Evolutionary conservation across 495 filamentous ascomycete genomes (phyloP).

Genomic region (Chaetomidium leptoderma): DNA sequence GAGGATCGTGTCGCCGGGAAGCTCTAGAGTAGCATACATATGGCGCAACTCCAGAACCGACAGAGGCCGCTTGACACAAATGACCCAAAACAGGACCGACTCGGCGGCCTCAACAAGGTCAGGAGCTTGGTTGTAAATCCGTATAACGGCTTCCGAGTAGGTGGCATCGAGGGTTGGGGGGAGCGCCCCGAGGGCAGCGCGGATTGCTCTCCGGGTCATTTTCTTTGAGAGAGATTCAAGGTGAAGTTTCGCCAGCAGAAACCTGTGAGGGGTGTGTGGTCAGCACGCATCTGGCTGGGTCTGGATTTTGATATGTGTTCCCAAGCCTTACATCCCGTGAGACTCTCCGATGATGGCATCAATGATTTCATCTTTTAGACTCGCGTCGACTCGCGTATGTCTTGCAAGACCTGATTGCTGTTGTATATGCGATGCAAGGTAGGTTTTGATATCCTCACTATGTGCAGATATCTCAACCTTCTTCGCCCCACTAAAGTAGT

Average conservation of each 20-base stretch:
- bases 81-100: not conserved
- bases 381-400: not conserved
- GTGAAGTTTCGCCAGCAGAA: slow-evolving; percentile 5
- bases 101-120: slow-evolving; percentile 2
- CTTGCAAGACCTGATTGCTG: not conserved
- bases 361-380: not conserved
- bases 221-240: not conserved
- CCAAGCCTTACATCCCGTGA: slow-evolving; percentile 1
- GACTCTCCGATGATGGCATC: not conserved
- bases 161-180: not conserved
- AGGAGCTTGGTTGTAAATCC: slow-evolving; percentile 1
- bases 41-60: not conserved
- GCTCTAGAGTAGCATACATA: not conserved
- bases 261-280: not conserved
- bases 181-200: not conserved
- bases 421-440: not conserved
- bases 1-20: not conserved
- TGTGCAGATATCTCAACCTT: slow-evolving; percentile 3
- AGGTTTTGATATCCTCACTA: not conserved
- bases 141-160: not conserved
- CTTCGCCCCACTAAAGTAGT: not conserved
- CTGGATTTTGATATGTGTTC: too few relatives aligned
- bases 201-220: slow-evolving; percentile 1
- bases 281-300: not conserved
- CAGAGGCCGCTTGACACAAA: not conserved